Evolutionary conservation across 2,329 filamentous ascomycete species (phyloP).

Genomic region (Cladosporium sp.): DNA sequence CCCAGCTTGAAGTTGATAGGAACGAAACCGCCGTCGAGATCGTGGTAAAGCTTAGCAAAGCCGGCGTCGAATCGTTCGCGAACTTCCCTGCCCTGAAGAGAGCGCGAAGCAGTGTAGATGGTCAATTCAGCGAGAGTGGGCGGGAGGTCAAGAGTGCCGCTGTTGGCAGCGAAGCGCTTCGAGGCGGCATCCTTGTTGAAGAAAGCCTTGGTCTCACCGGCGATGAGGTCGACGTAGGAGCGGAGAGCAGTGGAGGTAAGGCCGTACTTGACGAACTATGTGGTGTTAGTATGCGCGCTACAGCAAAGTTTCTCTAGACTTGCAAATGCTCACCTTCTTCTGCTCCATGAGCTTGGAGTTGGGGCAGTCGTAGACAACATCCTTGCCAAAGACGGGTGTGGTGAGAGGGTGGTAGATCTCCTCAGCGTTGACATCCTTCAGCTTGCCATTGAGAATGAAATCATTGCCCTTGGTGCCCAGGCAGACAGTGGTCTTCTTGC

Average conservation of each 20-base stretch:
- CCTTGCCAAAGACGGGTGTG: slow-evolving; percentile 73
- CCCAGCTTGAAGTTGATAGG: slow-evolving; percentile 89
- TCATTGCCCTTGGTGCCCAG: slow-evolving; percentile 82
- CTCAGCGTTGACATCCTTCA: slow-evolving; percentile 86
- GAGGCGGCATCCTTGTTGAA: slow-evolving; percentile 63
- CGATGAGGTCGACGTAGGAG: slow-evolving; percentile 78
- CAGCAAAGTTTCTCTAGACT: neutral
- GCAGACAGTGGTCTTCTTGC: slow-evolving; percentile 86
- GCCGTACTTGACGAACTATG: slow-evolving; percentile 76
- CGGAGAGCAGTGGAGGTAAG: slow-evolving; percentile 74
- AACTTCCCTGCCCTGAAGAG: slow-evolving; percentile 81
- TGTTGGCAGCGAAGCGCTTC: slow-evolving; percentile 38
- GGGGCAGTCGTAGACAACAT: slow-evolving; percentile 89
- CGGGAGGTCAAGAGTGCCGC: slow-evolving; percentile 70
- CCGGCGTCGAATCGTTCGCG: slow-evolving; percentile 77
- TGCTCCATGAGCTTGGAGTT: slow-evolving; percentile 94
- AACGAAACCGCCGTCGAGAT: slow-evolving; percentile 86
- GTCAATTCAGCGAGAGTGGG: slow-evolving; percentile 82
- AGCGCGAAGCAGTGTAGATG: slow-evolving; percentile 85
- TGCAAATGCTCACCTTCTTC: slow-evolving; percentile 70
- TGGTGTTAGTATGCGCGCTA: slow-evolving; percentile 21
- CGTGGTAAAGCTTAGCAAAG: slow-evolving; percentile 81
- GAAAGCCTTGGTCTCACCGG: slow-evolving; percentile 72
- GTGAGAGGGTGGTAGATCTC: slow-evolving; percentile 82
- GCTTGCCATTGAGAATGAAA: slow-evolving; percentile 88